phyloP scores from a whole-genome alignment of 257 asterid species.

The Solanum boliviense region DNA sequence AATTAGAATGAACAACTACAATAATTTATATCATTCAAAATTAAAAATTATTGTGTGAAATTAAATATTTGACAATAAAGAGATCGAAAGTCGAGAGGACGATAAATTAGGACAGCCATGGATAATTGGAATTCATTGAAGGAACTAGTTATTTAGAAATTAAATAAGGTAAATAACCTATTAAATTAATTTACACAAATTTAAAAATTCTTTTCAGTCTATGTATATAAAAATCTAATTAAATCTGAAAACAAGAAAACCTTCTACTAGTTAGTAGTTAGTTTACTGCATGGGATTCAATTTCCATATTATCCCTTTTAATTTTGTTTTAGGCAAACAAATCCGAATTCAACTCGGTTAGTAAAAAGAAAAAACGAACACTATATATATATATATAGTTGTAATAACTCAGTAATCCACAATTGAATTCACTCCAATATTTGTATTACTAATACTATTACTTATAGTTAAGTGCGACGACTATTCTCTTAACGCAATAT shows the following conservation, averaged over 20 bases:
- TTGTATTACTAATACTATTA: not conserved
- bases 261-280: not conserved
- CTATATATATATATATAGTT: not conserved
- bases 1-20: too few relatives aligned
- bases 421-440: not conserved
- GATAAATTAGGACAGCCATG: not conserved
- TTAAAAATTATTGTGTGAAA: too few relatives aligned
- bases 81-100: too few relatives aligned
- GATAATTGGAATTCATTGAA: not conserved
- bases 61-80: too few relatives aligned
- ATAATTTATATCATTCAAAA: too few relatives aligned
- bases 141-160: not conserved
- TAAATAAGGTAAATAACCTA: not conserved
- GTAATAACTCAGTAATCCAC: not conserved
- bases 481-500: not conserved
- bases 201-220: too few relatives aligned
- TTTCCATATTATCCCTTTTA: not conserved
- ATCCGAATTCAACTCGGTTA: not conserved
- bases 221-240: not conserved
- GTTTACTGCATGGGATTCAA: not conserved
- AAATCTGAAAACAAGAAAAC: not conserved
- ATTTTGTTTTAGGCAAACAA: not conserved
- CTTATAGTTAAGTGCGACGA: not conserved
- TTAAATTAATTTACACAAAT: not conserved
- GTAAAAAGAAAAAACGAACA: not conserved